Conservation (phyloP, 306 rosid species). For the Corylus americana region DNA sequence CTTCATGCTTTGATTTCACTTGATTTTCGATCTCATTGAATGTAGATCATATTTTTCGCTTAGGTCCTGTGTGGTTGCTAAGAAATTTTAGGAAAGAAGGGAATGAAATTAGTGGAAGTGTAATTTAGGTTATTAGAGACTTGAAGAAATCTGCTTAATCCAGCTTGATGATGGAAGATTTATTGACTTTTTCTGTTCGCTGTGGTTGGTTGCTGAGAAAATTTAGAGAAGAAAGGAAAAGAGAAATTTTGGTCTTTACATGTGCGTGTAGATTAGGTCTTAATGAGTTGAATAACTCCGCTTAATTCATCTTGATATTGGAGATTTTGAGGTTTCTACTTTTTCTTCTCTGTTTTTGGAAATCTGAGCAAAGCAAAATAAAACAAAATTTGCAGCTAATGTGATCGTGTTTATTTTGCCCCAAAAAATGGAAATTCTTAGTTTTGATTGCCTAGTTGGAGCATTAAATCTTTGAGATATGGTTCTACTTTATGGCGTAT, state of each 20-base stretch:
- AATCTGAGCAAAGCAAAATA: background rate
- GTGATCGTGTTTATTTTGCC: no score
- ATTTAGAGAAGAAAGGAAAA: background rate
- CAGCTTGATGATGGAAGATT: background rate
- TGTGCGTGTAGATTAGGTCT: background rate
- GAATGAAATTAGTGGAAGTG: background rate
- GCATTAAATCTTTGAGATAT: background rate
- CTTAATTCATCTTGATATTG: background rate
- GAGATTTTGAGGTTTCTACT: background rate
- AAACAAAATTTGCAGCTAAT: background rate
- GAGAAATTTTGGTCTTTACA: background rate
- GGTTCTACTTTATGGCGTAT: background rate
- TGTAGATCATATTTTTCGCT: background rate
- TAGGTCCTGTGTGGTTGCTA: background rate
- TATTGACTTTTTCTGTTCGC: background rate
- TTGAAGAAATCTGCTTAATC: background rate
- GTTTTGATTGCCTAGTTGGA: no score
- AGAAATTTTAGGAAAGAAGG: background rate
- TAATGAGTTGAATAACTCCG: background rate
- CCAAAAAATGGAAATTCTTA: no score
- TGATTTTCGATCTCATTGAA: constrained; percentile 27
- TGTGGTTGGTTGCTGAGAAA: background rate
- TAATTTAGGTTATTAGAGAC: background rate
- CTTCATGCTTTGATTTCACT: background rate
- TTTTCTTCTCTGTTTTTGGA: background rate